Evolutionary conservation across 139 green algal species (phyloP), one percentile per base, ranked within the genome.

Genomic region (Nannochloris sp.): DNA sequence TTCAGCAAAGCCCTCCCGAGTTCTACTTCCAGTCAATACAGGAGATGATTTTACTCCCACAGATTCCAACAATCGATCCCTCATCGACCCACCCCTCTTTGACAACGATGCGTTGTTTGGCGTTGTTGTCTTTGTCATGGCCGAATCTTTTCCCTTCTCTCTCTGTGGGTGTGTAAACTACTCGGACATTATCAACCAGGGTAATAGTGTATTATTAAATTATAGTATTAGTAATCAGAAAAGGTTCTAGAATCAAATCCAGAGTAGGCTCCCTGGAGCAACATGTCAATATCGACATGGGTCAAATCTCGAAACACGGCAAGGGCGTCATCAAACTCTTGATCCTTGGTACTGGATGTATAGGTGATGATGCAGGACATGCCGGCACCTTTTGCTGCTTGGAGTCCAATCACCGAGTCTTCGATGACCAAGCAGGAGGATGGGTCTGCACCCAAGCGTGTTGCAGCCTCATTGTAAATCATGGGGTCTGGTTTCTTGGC

Each of bases 291-390:
- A 33, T 16, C 20, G 2, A 77, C 49, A 5, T 33, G 28, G 2
- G 50, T 58, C 50, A 73, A 45, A 30, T 17, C 49, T 6, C 23
- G 36, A 3, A 77, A 46, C 25, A 77, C 70, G 2, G 59, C 30
- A 31, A 59, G 46, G 1, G 70, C 65, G 6, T 65, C 70, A 3
- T 33, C 40, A 45, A 77, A 77, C 16, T 59, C 58, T 60, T 89
- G 76, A 25, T 37, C 37, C 43, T 76, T 36, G 6, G 88, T 95
- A 68, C 83, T 86, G 63, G 65, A 77, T 30, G 71, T 85, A 71
- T 88, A 91, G 16, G 88, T 95, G 51, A 95, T 74, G 0, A 94
- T 44, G 61, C 86, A 95, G 26, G 77, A 82, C 93, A 98, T 98
- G 60, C 92, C 93, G 0, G 93, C 94, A 8, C 83, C 85, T 67